Conservation (phyloP, 1,139 yeast genomes). For the Sugiyamaella grinbergsii region DNA sequence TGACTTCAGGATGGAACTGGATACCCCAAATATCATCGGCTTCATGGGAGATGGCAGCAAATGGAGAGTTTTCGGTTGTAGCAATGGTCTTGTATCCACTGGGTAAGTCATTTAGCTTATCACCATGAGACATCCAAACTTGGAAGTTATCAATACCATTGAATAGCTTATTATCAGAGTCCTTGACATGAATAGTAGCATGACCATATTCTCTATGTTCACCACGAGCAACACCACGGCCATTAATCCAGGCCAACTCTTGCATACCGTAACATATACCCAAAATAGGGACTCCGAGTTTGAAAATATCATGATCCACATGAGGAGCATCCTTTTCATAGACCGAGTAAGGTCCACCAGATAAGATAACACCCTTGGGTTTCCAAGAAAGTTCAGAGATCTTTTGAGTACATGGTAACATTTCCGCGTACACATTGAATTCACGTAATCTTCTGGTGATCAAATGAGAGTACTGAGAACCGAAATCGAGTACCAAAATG, state of each 20-base stretch:
- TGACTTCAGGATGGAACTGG: conserved; percentile 99
- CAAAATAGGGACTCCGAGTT: conserved; percentile 87
- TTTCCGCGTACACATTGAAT: conserved; percentile 96
- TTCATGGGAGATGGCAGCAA: conserved; percentile 85
- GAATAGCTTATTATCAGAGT: conserved; percentile 69
- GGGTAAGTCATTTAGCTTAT: conserved; percentile 89
- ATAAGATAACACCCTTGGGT: conserved; percentile 93
- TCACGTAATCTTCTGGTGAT: conserved; percentile 98
- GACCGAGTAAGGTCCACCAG: conserved; percentile 98
- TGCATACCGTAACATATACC: conserved; percentile 99
- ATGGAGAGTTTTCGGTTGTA: conserved; percentile 91
- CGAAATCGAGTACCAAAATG: conserved; percentile 94
- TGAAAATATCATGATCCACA: conserved; percentile 91
- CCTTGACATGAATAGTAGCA: conserved; percentile 80
- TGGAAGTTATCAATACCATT: conserved; percentile 86
- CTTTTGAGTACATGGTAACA: conserved; percentile 98
- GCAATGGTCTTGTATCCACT: conserved; percentile 88
- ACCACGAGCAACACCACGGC: conserved; percentile 93
- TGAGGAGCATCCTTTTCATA: conserved; percentile 96
- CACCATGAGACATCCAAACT: conserved; percentile 99
- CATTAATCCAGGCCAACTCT: conserved; percentile 97
- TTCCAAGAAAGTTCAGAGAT: conserved; percentile 88
- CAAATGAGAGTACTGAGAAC: conserved; percentile 96
- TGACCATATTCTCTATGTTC: conserved; percentile 99
- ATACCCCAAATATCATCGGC: conserved; percentile 81